These are phyloP conservation scores for Bretschneidera sinensis DNA, from an alignment of 345 rosid genomes.

Conservation along the genomic window DNA sequence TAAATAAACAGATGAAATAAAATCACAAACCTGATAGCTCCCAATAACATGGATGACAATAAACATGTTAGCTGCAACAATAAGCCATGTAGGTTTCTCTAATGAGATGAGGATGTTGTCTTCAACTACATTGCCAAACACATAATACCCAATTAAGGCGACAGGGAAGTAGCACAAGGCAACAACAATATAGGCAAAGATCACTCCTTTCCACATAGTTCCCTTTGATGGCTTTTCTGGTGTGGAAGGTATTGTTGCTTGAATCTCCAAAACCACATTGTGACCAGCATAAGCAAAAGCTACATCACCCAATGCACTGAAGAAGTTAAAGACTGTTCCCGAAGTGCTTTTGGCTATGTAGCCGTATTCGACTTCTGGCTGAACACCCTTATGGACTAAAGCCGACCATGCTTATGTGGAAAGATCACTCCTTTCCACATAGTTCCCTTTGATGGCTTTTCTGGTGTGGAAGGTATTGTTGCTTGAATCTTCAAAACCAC, in stretches of 20 bases:
- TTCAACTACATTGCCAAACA: slow-evolving; percentile 50
- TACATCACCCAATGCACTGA: slow-evolving; percentile 71
- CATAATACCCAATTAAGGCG: slow-evolving; percentile 59
- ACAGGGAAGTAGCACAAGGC: slow-evolving; percentile 83
- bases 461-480: slow-evolving; percentile 81
- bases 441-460: slow-evolving; percentile 78
- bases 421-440: slow-evolving; percentile 82
- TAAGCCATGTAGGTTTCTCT: slow-evolving; percentile 68
- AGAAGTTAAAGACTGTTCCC: slow-evolving; percentile 57
- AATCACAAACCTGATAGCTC: slow-evolving; percentile 59
- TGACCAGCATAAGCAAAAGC: slow-evolving; percentile 88
- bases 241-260: slow-evolving; percentile 85
- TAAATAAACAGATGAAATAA: neutral
- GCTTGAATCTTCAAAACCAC: slow-evolving; percentile 90
- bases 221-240: slow-evolving; percentile 84
- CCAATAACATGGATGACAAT: slow-evolving; percentile 80
- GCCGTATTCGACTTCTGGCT: slow-evolving; percentile 41
- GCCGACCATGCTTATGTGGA: too few species aligned
- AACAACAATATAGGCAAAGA: slow-evolving; percentile 63
- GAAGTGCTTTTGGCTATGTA: slow-evolving; percentile 36
- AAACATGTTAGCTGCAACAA: slow-evolving; percentile 53
- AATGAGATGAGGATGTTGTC: slow-evolving; percentile 70
- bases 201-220: slow-evolving; percentile 84
- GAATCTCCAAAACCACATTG: slow-evolving; percentile 81
- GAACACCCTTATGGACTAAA: slow-evolving; percentile 53